Base-by-base conservation (phyloP, 1,284 basidiomycete genomes). In the Trametes sp. region DNA sequence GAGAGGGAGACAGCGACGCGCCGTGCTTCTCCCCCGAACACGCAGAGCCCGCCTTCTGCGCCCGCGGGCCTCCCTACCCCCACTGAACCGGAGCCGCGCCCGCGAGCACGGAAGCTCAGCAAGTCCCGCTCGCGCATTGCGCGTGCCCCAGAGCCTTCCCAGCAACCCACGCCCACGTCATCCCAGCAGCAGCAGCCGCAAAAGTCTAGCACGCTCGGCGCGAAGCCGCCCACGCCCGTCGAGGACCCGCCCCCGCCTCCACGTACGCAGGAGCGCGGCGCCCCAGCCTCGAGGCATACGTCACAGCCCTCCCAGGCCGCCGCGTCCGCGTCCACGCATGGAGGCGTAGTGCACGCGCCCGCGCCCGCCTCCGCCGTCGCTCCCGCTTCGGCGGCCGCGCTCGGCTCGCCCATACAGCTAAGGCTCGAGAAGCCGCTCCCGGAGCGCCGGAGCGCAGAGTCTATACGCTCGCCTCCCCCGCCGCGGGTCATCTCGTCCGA, bases 31-130 rank as follows among this genome's bases (percentile, higher is more conserved):
- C 51, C 56, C 41, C 56, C 66, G 14, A 49, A 53, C 29, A 29
- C 56, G 16, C 62, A 62, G 11, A 62, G 53, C 24, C 59, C 59
- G 13, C 58, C 61, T n/a, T 41, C 31, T 11, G 41, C 38, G 7
- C 29, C 58, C 4, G 35, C 50, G 13, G 57, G 48, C 33, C 48
- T 63, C 14, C 61, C 62, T n/a, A 61, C 61, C 16, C 63, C 64
- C 4, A 46, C 61, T 8, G 64, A 66, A 28, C 26, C 57, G 26
- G 62, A 64, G 38, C 58, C 59, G 10, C 31, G 28, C 9, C 59
- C 62, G 33, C 64, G 67, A 23, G 29, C 41, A 24, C 46, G 63
- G 50, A 72, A 71, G 62, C 60, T 70, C 50, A 74, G 71, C 67
- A 74, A 72, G 56, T 59, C 66, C 33, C 68, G 59, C n/a, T 64